These are phyloP conservation scores for Lactarius sp. DNA, from an alignment of 768 basidiomycete genomes.

Conservation along the genomic window DNA sequence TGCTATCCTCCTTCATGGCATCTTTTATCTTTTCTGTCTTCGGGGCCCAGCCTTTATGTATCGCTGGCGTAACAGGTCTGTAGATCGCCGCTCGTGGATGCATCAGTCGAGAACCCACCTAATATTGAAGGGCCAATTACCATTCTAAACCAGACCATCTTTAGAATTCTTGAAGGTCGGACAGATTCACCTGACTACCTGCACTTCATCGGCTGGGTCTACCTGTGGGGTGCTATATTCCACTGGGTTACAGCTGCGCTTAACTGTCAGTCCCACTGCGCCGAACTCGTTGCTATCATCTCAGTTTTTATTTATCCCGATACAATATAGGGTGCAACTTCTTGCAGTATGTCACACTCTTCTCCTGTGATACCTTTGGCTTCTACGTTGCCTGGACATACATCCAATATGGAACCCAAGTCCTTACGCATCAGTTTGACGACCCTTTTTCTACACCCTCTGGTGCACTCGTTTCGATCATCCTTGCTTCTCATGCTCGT, in stretches of 20 bases:
- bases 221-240: constrained; percentile 82
- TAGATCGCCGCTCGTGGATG: background rate
- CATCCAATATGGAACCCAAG: constrained; percentile 84
- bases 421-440: constrained; percentile 67
- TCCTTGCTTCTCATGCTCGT: constrained; percentile 75
- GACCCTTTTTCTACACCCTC: constrained; percentile 34
- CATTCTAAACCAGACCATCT: constrained; percentile 58
- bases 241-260: constrained; percentile 78
- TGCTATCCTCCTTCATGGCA: constrained; percentile 82
- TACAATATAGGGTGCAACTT: constrained; percentile 64
- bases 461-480: constrained; percentile 58
- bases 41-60: constrained; percentile 86
- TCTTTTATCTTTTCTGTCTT: constrained; percentile 84
- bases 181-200: constrained; percentile 67
- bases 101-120: background rate
- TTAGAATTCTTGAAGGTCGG: constrained; percentile 58
- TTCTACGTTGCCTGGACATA: constrained; percentile 92
- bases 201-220: constrained; percentile 89
- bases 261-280: constrained; percentile 47
- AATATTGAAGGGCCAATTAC: constrained; percentile 69
- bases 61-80: constrained; percentile 84
- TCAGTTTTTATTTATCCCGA: background rate
- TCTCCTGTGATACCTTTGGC: constrained; percentile 89
- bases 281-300: constrained; percentile 24
- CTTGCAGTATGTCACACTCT: constrained; percentile 80